These are phyloP conservation scores for Suhomyces yuchorum DNA, from an alignment of 1,139 yeast genomes.

Conservation along the genomic window DNA sequence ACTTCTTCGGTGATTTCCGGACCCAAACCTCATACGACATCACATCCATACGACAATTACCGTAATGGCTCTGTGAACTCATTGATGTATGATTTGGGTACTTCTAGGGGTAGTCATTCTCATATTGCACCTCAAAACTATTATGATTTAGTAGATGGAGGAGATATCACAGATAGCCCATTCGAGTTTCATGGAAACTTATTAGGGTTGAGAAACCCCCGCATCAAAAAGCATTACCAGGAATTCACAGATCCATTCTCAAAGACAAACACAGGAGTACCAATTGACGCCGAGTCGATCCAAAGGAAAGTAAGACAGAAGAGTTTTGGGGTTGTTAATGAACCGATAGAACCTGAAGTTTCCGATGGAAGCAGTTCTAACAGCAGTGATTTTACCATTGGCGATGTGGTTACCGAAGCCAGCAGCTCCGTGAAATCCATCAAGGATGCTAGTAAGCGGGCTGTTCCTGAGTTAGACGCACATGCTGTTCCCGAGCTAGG, in stretches of 20 bases:
- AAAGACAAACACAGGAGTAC: conserved; percentile 3
- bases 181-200: conserved; percentile 27
- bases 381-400: conserved; percentile 12
- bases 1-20: conserved; percentile 27
- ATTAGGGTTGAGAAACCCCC: conserved; percentile 36
- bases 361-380: conserved; percentile 12
- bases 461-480: not conserved
- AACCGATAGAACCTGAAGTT: conserved; percentile 3
- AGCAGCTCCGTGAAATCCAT: not conserved
- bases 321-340: conserved; percentile 30
- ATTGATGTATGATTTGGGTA: conserved; percentile 28
- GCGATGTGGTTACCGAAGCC: conserved; percentile 8
- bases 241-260: conserved; percentile 18
- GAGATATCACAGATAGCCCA: conserved; percentile 28
- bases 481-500: not conserved
- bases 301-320: conserved; percentile 23
- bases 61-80: conserved; percentile 24
- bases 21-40: not conserved
- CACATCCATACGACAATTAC: conserved; percentile 2
- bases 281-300: not conserved
- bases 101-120: conserved; percentile 24
- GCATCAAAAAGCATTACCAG: conserved; percentile 40
- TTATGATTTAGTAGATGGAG: conserved; percentile 32
- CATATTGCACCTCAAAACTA: conserved; percentile 20
- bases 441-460: not conserved